Conservation (phyloP, 768 basidiomycete genomes). For the Asterophora lycoperdoides region DNA sequence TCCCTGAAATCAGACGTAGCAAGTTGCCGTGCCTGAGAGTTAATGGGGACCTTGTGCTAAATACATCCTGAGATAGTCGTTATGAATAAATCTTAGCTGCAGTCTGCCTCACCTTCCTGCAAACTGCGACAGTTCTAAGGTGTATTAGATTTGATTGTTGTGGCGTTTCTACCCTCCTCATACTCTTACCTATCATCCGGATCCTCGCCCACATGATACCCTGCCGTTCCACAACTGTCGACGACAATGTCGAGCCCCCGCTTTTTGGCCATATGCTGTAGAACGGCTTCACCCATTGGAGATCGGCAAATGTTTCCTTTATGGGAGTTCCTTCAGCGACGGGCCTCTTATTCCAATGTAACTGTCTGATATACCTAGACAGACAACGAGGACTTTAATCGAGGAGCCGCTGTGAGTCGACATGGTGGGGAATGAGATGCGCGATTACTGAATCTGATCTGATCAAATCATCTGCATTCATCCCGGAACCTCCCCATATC, state of each 20-base stretch:
- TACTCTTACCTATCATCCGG: slow-evolving; percentile 70
- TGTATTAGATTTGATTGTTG: neutral
- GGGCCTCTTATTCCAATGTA: neutral
- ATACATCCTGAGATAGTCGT: neutral
- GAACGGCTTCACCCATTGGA: slow-evolving; percentile 89
- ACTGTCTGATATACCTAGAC: slow-evolving; percentile 40
- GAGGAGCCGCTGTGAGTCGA: slow-evolving; percentile 10
- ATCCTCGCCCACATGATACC: slow-evolving; percentile 78
- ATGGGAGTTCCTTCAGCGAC: neutral
- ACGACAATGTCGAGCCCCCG: slow-evolving; percentile 65
- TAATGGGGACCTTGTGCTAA: slow-evolving; percentile 73
- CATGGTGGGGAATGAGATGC: slow-evolving; percentile 8
- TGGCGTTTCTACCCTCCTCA: neutral
- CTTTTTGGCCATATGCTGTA: slow-evolving; percentile 61
- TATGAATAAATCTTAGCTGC: too few relatives aligned
- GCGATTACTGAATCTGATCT: neutral
- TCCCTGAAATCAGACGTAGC: slow-evolving; percentile 57
- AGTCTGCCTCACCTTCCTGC: slow-evolving; percentile 51
- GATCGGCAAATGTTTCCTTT: slow-evolving; percentile 83
- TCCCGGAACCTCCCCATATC: neutral
- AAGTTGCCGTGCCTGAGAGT: slow-evolving; percentile 68
- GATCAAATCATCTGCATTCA: slow-evolving; percentile 1
- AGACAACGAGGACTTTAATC: slow-evolving; percentile 68
- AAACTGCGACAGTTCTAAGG: slow-evolving; percentile 57
- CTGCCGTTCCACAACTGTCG: slow-evolving; percentile 83